These are phyloP conservation scores for Stachybotrys chlorohalonatus DNA, from an alignment of 2,329 filamentous ascomycete genomes.

Conservation along the genomic window DNA sequence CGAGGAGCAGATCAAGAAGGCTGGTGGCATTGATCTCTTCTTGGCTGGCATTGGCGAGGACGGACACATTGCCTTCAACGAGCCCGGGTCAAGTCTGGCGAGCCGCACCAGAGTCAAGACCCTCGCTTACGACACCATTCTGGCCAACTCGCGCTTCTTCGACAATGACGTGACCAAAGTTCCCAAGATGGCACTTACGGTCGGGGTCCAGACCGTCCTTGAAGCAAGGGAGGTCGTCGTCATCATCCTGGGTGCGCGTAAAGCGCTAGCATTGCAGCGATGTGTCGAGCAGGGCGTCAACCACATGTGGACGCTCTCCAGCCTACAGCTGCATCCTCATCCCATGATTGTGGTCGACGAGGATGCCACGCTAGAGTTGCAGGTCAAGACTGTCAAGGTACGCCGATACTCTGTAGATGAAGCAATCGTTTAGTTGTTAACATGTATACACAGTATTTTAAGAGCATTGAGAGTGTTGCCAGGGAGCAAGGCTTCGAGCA, in stretches of 20 bases:
- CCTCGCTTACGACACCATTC: constrained; percentile 75
- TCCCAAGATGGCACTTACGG: constrained; percentile 73
- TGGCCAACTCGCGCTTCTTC: constrained; percentile 82
- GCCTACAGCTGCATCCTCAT: constrained; percentile 70
- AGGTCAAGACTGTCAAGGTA: constrained; percentile 64
- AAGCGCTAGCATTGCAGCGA: constrained; percentile 68
- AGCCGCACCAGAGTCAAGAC: constrained; percentile 81
- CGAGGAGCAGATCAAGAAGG: constrained; percentile 65
- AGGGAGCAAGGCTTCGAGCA: constrained; percentile 47
- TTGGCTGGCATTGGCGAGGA: constrained; percentile 79
- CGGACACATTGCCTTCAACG: constrained; percentile 86
- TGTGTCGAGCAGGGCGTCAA: constrained; percentile 77
- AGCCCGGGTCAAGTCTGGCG: constrained; percentile 70
- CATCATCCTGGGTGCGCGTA: constrained; percentile 74
- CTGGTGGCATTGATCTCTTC: constrained; percentile 77
- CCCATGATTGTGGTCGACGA: constrained; percentile 79
- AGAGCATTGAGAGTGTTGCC: constrained; percentile 59
- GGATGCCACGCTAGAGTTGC: constrained; percentile 64
- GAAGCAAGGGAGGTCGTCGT: constrained; percentile 75
- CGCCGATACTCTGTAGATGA: constrained; percentile 2
- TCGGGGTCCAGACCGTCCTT: constrained; percentile 75
- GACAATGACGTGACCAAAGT: constrained; percentile 64
- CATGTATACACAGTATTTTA: constrained; percentile 47
- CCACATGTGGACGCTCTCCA: constrained; percentile 85
- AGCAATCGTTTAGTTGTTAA: constrained; percentile 1